phyloP scores from a whole-genome alignment of 176 grass and related monocot species.

The Rhipidocladum racemiflorum region DNA sequence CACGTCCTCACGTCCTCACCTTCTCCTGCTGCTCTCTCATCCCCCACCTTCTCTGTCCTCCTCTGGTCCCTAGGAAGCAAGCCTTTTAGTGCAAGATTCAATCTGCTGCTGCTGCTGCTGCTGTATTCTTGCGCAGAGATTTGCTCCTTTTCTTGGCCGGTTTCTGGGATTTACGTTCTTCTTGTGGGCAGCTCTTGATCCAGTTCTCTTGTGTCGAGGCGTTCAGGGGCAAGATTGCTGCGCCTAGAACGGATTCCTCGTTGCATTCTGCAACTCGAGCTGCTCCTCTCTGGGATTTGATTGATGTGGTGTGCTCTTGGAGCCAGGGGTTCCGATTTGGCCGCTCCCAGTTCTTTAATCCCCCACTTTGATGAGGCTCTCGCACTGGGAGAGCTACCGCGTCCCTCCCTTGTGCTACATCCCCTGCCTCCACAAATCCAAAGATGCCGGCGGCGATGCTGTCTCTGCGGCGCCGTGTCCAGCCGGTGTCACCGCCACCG shows the following conservation, averaged over 20 bases:
- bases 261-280: conserved; percentile 28
- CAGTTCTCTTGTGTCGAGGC: neutral
- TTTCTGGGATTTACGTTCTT: neutral
- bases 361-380: conserved; percentile 73
- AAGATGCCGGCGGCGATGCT: conserved; percentile 30
- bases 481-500: conserved; percentile 10
- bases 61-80: neutral
- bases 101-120: conserved; percentile 18
- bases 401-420: conserved; percentile 40
- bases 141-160: neutral
- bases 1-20: neutral
- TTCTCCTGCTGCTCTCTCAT: neutral
- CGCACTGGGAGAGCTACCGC: conserved; percentile 69
- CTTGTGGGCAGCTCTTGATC: conserved; percentile 4
- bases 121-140: conserved; percentile 9
- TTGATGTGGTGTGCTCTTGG: conserved; percentile 50
- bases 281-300: conserved; percentile 27
- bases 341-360: conserved; percentile 33
- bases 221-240: neutral
- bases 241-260: neutral
- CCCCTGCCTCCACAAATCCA: conserved; percentile 50
- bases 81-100: conserved; percentile 34
- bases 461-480: conserved; percentile 2
- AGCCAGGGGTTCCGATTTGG: conserved; percentile 25
- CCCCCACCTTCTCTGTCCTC: neutral